phyloP scores from a whole-genome alignment of 2,329 filamentous ascomycete genomes.

The Fusarium luffae region DNA sequence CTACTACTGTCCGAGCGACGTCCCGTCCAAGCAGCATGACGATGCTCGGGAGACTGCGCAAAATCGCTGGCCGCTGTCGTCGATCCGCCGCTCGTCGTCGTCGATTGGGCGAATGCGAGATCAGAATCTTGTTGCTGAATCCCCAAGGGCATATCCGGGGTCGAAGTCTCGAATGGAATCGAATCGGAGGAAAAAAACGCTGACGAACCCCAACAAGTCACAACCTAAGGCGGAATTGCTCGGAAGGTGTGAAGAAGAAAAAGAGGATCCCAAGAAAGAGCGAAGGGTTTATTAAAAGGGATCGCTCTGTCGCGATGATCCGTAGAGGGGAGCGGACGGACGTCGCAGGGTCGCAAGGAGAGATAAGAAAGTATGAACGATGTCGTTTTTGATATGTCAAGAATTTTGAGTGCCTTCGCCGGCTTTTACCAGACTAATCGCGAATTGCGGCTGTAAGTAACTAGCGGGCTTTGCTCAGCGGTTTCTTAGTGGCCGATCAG shows the following conservation, averaged over 20 bases:
- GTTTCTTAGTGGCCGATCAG: conserved; percentile 27
- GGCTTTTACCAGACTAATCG: conserved; percentile 21
- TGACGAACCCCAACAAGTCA: conserved; percentile 21
- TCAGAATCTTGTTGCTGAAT: conserved; percentile 41
- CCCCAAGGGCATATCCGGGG: conserved; percentile 44
- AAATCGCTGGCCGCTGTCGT: conserved; percentile 38
- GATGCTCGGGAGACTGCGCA: conserved; percentile 42
- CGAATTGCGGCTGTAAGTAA: conserved; percentile 33
- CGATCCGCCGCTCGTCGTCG: conserved; percentile 29
- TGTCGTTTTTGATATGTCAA: conserved; percentile 37
- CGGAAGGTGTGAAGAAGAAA: conserved; percentile 15
- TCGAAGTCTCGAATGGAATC: conserved; percentile 1
- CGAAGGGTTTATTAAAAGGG: background rate
- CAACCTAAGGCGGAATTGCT: conserved; percentile 21
- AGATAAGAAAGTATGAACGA: conserved; percentile 27
- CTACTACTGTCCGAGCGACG: conserved; percentile 44
- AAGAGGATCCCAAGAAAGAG: conserved; percentile 25
- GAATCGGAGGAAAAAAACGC: conserved; percentile 9
- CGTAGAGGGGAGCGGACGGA: conserved; percentile 8
- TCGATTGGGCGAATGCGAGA: conserved; percentile 40
- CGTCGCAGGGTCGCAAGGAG: conserved; percentile 32
- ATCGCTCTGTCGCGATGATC: conserved; percentile 20
- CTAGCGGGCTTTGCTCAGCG: conserved; percentile 25
- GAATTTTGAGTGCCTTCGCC: conserved; percentile 34
- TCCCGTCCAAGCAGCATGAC: conserved; percentile 49